Evolutionary conservation across 2,329 filamentous ascomycete species (phyloP), one percentile per base, ranked within the genome.

Genomic region (Nigrospora oryzae): DNA sequence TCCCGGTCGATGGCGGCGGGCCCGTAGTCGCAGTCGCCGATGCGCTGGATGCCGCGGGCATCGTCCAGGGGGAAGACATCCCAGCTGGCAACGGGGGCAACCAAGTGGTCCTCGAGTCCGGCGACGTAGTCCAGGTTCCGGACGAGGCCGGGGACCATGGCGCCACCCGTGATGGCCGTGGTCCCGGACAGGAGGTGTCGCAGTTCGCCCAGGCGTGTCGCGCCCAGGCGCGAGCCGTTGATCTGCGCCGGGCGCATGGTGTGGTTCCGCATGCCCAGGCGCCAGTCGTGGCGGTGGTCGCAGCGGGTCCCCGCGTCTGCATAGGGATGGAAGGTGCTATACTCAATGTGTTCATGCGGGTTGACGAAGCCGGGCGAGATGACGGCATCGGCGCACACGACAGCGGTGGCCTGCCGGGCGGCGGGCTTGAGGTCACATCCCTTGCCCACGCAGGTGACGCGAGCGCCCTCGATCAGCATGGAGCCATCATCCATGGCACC

Each of bases 301-400:
- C 42, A 46, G 37, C 51, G 48, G 38, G 55, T 53, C 12, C 54
- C 54, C 31, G 52, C 46, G 40, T 56, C 55, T 2, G 46, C 38
- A 19, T 59, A 50, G 6, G 57, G 57, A 12, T 28, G 43, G 42
- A 56, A 49, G 16, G 56, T 57, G 3, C 55, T 50, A 44, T 47
- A 60, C 13, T 48, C 52, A 45, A 60, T 54, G 46, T 60, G 57
- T 42, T 60, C 56, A 40, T 60, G 57, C 2, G 54, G 53, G 46
- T 60, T 59, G 52, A 60, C 54, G 47, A 59, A 59, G 31, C 56
- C 57, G 0, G 57, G 56, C 2, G 56, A 59, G 38, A 60, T 56
- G 40, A 58, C 54, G 7, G 55, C 53, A 7, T 44, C 48, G 8
- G 49, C 30, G 44, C 57, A 60, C 23, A 56, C 46, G 15, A 60